Conservation (phyloP, 257 asterid species). For the Scutellaria baicalensis region DNA sequence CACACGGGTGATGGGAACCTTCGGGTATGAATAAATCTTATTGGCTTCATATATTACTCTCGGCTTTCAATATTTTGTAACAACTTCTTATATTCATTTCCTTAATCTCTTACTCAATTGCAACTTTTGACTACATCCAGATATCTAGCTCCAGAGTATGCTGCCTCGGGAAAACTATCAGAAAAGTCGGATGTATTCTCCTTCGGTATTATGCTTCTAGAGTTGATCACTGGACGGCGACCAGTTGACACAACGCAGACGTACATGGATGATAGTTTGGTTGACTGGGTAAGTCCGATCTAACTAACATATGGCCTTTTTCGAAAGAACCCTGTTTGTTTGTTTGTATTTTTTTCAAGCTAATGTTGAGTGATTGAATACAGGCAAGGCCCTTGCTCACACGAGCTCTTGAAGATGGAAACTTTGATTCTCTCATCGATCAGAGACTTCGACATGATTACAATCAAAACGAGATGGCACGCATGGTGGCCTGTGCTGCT, state of each 20-base stretch:
- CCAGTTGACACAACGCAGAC: conserved; percentile 57
- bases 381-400: conserved; percentile 89
- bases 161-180: conserved; percentile 84
- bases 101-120: background rate
- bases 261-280: conserved; percentile 77
- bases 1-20: conserved; percentile 94
- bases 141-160: conserved; percentile 98
- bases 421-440: conserved; percentile 55
- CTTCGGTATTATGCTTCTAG: conserved; percentile 87
- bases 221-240: conserved; percentile 87
- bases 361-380: conserved; percentile 1
- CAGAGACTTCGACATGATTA: conserved; percentile 32
- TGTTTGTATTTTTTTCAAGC: background rate
- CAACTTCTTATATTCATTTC: background rate
- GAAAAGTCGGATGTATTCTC: conserved; percentile 97
- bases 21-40: conserved; percentile 45
- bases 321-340: background rate
- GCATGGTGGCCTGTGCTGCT: conserved; percentile 86
- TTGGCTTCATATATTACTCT: background rate
- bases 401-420: conserved; percentile 63
- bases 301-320: background rate
- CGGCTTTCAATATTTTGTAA: background rate
- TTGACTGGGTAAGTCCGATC: conserved; percentile 69
- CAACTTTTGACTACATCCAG: conserved; percentile 23
- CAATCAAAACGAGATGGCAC: conserved; percentile 57